Percentiles rank a stretch among this genome's conserved stretches.
Conservation (phyloP, 306 rosid species). For the Vachellia pachyceras region DNA sequence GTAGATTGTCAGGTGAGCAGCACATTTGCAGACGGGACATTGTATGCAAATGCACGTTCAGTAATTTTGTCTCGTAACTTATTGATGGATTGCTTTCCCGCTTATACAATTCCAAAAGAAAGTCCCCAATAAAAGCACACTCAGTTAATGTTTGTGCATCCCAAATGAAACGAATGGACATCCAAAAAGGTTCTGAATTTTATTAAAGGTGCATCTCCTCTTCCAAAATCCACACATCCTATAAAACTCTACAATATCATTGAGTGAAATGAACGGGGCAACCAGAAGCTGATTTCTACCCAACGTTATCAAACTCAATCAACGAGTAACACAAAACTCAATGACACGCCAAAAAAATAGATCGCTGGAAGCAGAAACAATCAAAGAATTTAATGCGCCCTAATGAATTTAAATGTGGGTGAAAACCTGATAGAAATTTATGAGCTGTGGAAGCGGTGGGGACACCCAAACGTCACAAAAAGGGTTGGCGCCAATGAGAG, state of each 20-base stretch:
- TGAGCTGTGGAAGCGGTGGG: not conserved
- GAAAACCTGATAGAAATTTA: not conserved
- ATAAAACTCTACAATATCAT: not conserved
- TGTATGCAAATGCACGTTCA: not conserved
- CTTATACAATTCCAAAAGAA: not conserved
- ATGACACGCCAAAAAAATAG: not conserved
- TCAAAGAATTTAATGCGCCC: conserved; percentile 7
- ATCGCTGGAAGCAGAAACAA: conserved; percentile 2
- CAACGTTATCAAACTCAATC: not conserved
- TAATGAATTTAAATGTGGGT: not conserved
- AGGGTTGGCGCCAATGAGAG: not conserved
- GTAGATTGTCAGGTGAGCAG: conserved; percentile 9
- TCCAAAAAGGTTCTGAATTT: not conserved
- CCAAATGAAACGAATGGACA: not conserved
- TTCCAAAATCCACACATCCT: no score
- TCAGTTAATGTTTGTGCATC: not conserved
- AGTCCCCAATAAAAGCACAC: not conserved
- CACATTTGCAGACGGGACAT: not conserved
- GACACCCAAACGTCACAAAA: not conserved
- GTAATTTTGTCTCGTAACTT: not conserved
- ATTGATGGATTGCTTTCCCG: not conserved
- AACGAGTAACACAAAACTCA: conserved; percentile 18
- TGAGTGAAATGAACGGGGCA: not conserved
- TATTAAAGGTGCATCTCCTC: not conserved
- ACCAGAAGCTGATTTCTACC: not conserved